phyloP scores from a whole-genome alignment of 352 stramenopile genomes.

The Phytophthora podocarpi region DNA sequence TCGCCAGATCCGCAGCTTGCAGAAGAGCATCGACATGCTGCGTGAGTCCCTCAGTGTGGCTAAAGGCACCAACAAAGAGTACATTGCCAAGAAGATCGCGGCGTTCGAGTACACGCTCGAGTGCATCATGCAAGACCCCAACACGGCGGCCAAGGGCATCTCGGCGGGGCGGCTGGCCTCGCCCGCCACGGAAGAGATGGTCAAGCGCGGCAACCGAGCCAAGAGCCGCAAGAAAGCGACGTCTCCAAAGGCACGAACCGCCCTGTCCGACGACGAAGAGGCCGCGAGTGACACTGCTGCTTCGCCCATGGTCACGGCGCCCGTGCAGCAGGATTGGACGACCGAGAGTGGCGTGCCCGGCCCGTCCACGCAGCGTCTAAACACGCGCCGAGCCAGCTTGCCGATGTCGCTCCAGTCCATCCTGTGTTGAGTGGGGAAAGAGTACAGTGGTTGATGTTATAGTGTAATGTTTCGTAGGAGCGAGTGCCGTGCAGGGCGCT shows the following conservation, averaged over 20 bases:
- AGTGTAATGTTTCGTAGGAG: too few relatives aligned
- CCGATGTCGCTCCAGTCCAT: conserved; percentile 80
- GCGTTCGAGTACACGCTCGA: conserved; percentile 83
- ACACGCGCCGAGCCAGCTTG: conserved; percentile 40
- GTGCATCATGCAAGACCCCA: conserved; percentile 83
- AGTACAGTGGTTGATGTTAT: conserved; percentile 21
- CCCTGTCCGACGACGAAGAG: conserved; percentile 61
- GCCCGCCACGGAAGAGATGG: conserved; percentile 58
- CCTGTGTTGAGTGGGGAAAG: conserved; percentile 51
- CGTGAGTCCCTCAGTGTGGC: conserved; percentile 70
- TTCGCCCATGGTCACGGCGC: conserved; percentile 11
- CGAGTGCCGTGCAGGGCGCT: too few relatives aligned
- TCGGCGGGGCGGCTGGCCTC: conserved; percentile 64
- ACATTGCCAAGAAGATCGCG: conserved; percentile 84
- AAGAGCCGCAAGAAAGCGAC: conserved; percentile 47
- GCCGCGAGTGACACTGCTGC: conserved; percentile 22
- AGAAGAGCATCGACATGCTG: conserved; percentile 88
- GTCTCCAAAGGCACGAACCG: conserved; percentile 3
- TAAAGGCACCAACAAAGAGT: conserved; percentile 79
- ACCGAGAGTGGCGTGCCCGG: not conserved
- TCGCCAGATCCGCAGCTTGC: conserved; percentile 79
- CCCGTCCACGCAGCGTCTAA: conserved; percentile 33
- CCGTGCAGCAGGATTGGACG: conserved; percentile 23
- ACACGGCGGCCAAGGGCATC: conserved; percentile 77
- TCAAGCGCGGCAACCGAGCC: conserved; percentile 57